A percentile compares a stretch with the other conserved stretches of the same genome.
Conservation (phyloP, 257 asterid genomes). For the Solanum clarkiae region DNA sequence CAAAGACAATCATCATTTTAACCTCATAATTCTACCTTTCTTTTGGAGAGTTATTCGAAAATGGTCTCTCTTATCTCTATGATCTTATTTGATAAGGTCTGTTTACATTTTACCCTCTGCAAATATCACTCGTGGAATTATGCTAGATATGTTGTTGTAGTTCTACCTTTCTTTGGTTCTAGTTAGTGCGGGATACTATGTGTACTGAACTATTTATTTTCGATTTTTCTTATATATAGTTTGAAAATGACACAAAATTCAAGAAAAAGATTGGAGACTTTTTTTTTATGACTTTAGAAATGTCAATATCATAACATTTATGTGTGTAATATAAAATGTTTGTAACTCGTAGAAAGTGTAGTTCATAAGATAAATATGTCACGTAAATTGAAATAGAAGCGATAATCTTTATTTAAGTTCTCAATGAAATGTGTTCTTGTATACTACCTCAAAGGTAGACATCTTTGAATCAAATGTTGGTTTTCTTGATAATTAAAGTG, state of each 20-base stretch:
- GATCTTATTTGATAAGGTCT: too few species aligned
- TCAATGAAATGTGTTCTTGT: slow-evolving; percentile 5
- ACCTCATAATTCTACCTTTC: slow-evolving; percentile 9
- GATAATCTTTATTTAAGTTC: not conserved
- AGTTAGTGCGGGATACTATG: not conserved
- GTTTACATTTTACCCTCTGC: accelerated
- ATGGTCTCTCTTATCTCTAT: too few species aligned
- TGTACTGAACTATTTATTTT: not conserved
- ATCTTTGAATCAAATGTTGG: slow-evolving; percentile 48
- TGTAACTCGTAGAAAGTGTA: too few species aligned
- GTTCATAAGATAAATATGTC: not conserved
- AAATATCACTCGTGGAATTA: too few species aligned
- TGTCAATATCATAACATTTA: too few species aligned
- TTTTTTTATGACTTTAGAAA: too few species aligned
- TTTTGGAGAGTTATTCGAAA: too few species aligned
- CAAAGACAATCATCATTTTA: slow-evolving; percentile 27
- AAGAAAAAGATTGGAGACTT: not conserved
- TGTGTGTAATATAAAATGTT: too few species aligned
- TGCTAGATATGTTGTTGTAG: too few species aligned
- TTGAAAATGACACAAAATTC: not conserved
- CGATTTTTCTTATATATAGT: accelerated
- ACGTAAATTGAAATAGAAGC: not conserved
- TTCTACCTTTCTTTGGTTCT: slow-evolving; percentile 4
- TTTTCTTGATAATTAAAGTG: not conserved
- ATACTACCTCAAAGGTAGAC: slow-evolving; percentile 42